Evolutionary conservation across 306 rosid species (phyloP), one percentile per base, ranked within the genome.

Genomic region (Trifolium repens): DNA sequence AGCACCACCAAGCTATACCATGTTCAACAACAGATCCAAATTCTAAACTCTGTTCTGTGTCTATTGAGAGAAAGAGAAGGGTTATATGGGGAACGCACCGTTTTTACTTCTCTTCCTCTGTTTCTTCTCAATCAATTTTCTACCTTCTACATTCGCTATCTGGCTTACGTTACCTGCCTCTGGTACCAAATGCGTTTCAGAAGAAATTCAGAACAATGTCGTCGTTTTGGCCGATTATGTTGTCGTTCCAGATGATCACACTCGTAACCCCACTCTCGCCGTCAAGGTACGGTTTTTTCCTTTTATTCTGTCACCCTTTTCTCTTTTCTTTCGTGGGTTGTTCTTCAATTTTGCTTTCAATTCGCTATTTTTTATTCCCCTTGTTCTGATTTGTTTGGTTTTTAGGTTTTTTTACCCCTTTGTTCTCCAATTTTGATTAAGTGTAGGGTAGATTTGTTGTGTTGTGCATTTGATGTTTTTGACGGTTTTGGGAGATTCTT

Each of bases 131-230:
- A 8, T 34, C 58, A 67, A 70, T 57, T 32, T 80, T 12, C 24
- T 82, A 13, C 75, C 69, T 26, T 71, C 80, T 24, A 71, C 74
- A 27, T 62, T 84, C 37, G 88, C 89, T 55, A 76, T 89, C 24
- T 85, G 91, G 91, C 81, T 89, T 54, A 85, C 84, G 30, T n/a
- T 94, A 22, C 96, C 97, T 1, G 0, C 80, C 8, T 12, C 87
- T 11, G 93, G 88, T 4, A 90, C 92, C 44, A 94, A 94, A 81
- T 94, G 99, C 80, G 99, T 94, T 75, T 89, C 96, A 44, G 99
- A 94, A 83, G 99, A 94, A 90, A 90, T 92, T 87, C 99, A 91
- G 67, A 85, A 68, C 67, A 89, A 94, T 89, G 92, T 94, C 57
- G 92, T 94, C 60, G 96, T 94, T 90, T 87, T 92, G 82, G 96